Conservation (phyloP, 352 stramenopile genomes). For the Globisporangium yorkense region DNA sequence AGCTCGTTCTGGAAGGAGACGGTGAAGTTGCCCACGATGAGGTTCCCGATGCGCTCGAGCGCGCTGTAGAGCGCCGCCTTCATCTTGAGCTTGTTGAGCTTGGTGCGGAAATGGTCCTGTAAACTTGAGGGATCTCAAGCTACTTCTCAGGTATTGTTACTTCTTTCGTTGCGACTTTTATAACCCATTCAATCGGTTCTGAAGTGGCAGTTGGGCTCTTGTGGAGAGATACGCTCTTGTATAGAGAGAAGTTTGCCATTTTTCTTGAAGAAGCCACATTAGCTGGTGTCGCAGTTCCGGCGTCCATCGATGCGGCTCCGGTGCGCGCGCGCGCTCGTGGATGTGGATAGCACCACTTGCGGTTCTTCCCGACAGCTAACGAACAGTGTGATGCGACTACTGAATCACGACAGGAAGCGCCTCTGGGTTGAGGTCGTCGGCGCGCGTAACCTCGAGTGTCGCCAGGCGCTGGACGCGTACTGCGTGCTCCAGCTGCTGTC, state of each 20-base stretch:
- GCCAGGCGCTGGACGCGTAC: slow-evolving; percentile 56
- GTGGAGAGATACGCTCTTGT: slow-evolving; percentile 1
- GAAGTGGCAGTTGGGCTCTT: slow-evolving; percentile 1
- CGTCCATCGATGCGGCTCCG: slow-evolving; percentile 1
- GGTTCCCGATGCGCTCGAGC: slow-evolving; percentile 58
- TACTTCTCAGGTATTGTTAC: too few species aligned
- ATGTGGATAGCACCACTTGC: not conserved
- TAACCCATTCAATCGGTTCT: not conserved
- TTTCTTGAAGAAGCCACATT: slow-evolving; percentile 4
- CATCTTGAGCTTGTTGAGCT: slow-evolving; percentile 24
- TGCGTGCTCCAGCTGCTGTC: slow-evolving; percentile 43
- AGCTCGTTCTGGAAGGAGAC: slow-evolving; percentile 84
- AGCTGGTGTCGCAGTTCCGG: slow-evolving; percentile 7
- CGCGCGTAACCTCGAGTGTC: slow-evolving; percentile 62
- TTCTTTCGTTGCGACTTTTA: too few species aligned
- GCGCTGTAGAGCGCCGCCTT: slow-evolving; percentile 55
- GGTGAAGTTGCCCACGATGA: slow-evolving; percentile 79
- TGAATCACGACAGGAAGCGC: slow-evolving; percentile 16
- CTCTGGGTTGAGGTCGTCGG: slow-evolving; percentile 68
- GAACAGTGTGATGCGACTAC: not conserved
- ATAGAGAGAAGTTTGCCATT: not conserved
- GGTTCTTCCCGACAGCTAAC: not conserved
- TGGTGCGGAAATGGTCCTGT: slow-evolving; percentile 1
- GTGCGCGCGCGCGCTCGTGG: not conserved
- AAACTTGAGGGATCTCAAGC: not conserved